Evolutionary conservation across 345 rosid genomes (phyloP).

Genomic region (Noccaea bulbosa): DNA sequence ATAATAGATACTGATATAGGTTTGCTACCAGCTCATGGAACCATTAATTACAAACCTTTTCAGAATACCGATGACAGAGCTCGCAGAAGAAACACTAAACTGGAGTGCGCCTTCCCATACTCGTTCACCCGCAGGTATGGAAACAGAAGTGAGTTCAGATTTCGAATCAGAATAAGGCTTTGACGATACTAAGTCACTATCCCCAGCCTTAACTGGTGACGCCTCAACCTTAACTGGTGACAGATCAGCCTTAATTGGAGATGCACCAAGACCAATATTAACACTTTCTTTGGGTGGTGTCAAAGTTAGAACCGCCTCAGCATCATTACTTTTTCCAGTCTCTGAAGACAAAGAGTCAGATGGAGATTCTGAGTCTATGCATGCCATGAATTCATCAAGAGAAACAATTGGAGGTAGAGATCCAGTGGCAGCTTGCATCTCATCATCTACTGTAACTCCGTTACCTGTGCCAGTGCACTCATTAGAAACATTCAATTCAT

Average conservation of each 20-base stretch:
- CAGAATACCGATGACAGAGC: constrained; percentile 58
- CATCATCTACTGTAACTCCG: constrained; percentile 76
- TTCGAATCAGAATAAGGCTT: constrained; percentile 31
- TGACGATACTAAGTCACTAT: constrained; percentile 26
- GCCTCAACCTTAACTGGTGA: constrained; percentile 14
- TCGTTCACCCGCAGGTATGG: constrained; percentile 50
- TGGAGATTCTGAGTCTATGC: constrained; percentile 77
- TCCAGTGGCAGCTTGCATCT: constrained; percentile 60
- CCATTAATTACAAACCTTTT: constrained; percentile 58
- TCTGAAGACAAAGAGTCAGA: constrained; percentile 59
- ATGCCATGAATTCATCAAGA: constrained; percentile 82
- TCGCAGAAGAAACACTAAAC: constrained; percentile 53
- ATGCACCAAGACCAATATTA: constrained; percentile 32
- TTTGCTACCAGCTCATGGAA: constrained; percentile 5
- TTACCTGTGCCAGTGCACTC: constrained; percentile 54
- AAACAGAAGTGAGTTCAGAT: constrained; percentile 30
- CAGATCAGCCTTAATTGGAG: constrained; percentile 37
- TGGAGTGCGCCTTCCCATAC: constrained; percentile 85
- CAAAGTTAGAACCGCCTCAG: constrained; percentile 38
- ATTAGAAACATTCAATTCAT: constrained; percentile 32
- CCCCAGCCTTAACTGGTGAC: constrained; percentile 40
- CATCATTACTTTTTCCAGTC: constrained; percentile 48
- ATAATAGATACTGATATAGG: constrained; percentile 3
- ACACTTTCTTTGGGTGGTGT: constrained; percentile 47
- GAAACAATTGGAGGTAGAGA: constrained; percentile 92